Base-by-base conservation (phyloP, 2,329 filamentous ascomycete genomes). In the Harringtonia lauricola region DNA sequence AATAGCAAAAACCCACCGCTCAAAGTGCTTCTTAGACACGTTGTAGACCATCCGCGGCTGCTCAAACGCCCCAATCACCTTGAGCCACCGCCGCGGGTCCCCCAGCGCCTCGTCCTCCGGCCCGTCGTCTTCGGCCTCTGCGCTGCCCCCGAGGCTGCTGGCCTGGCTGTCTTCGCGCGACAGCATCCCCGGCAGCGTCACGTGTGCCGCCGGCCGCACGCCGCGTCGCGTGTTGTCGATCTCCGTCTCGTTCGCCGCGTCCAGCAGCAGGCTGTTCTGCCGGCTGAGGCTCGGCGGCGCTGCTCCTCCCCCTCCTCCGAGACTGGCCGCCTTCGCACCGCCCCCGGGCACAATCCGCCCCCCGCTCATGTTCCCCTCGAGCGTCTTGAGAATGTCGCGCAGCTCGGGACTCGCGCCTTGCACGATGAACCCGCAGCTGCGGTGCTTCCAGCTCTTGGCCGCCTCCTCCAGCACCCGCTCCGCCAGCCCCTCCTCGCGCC, bases 391-490 rank as follows among this genome's bases (percentile, higher is more conserved):
- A 29, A 98, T 94, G 24, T 81, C 75, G 55, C 84, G 88, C 47
- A 98, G 67, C 53, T 83, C 78, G 33, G 81, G 75, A 54, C 78
- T 83, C 9, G 73, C 72, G 22, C 90, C 90, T 42, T 95, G 87
- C 3, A 98, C 85, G 51, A 98, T 94, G 43, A 95, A 85, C 19
- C 86, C 86, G 1, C 87, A 87, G 58, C 86, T 88, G 47, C 83
- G 74, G 52, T 82, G 86, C 67, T 95, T 96, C 94, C 92, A 98
- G 52, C 77, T 76, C 60, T 85, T 83, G 1, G 92, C 89, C 8
- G 89, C 79, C 62, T 96, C 92, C 55, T 98, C 92, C 30, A 98
- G 66, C 13, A 95, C 86, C 52, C 82, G 83, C 62, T 98, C 94
- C 3, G 89, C 92, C 28, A 95, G 69, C 0, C 94, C 90, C 59